Evolutionary conservation across 768 basidiomycete species (phyloP).

Genomic region (Boletus pseudo-olivaceus): DNA sequence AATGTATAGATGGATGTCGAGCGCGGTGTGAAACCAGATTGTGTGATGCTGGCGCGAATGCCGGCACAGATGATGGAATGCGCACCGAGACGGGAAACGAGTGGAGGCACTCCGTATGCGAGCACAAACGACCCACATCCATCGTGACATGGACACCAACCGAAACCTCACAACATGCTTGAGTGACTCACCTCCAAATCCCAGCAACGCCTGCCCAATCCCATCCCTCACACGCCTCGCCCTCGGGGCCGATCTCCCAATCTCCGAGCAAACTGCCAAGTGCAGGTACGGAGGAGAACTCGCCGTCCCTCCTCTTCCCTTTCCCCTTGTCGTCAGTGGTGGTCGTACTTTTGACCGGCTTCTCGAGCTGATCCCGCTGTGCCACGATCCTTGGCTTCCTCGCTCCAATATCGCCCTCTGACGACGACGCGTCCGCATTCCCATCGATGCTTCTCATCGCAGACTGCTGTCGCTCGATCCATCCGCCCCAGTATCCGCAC

Average conservation of each 20-base stretch:
- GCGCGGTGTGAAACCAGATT: background rate
- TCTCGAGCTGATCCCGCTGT: slow-evolving; percentile 11
- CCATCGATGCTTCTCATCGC: background rate
- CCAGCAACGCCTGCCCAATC: slow-evolving; percentile 59
- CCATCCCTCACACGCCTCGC: slow-evolving; percentile 41
- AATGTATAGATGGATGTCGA: background rate
- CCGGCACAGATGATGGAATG: no score
- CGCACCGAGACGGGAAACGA: no score
- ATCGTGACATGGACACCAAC: no score
- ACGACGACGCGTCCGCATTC: background rate
- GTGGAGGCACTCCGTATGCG: no score
- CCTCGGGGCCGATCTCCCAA: slow-evolving; percentile 21
- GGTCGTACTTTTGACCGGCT: background rate
- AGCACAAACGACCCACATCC: no score
- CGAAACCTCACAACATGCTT: no score
- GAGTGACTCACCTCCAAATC: slow-evolving; percentile 45
- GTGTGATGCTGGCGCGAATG: no score
- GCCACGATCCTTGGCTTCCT: slow-evolving; percentile 17
- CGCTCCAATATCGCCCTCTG: background rate
- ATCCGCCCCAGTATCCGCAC: slow-evolving; percentile 39
- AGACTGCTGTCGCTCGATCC: slow-evolving; percentile 12
- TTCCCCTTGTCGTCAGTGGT: slow-evolving; percentile 15
- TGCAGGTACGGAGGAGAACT: background rate
- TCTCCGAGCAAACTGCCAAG: slow-evolving; percentile 3
- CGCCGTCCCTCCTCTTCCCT: slow-evolving; percentile 6